A percentile compares a stretch with the other conserved stretches of the same genome.
These are phyloP conservation scores for Gossypium gossypioides DNA, from an alignment of 441 rosid species.

Conservation along the genomic window DNA sequence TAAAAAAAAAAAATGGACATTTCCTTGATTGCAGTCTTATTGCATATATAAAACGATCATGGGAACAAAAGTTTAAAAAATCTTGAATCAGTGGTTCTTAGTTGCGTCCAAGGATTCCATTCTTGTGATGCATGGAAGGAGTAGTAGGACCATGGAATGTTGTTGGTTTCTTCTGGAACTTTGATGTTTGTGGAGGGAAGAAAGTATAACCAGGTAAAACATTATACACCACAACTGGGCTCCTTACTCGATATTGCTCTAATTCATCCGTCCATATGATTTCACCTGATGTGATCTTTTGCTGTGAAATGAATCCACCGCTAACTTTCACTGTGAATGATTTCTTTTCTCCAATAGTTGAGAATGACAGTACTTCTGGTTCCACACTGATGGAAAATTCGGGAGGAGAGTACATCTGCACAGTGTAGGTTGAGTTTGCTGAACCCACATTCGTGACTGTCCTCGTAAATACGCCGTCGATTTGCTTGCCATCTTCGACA, in stretches of 20 bases:
- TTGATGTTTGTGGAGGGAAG: not conserved
- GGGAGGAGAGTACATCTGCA: not conserved
- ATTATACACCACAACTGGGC: conserved; percentile 26
- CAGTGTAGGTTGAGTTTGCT: conserved; percentile 25
- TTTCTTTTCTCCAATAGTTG: conserved; percentile 15
- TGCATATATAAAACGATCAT: no score
- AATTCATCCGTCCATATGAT: conserved; percentile 23
- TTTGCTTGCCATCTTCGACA: conserved; percentile 24
- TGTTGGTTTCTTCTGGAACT: not conserved
- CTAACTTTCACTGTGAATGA: conserved; percentile 14
- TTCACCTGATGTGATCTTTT: conserved; percentile 13
- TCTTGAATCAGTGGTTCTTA: not conserved
- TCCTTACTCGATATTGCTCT: conserved; percentile 12
- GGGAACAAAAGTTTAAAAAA: no score
- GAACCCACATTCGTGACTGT: conserved; percentile 39
- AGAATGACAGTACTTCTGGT: conserved; percentile 21
- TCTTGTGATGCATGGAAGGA: conserved; percentile 23
- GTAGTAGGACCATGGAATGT: conserved; percentile 19
- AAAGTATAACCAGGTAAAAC: conserved; percentile 15
- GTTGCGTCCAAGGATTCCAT: conserved; percentile 20
- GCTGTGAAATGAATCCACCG: conserved; percentile 15
- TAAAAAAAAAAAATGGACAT: no score
- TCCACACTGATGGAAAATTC: conserved; percentile 18
- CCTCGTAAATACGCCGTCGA: conserved; percentile 23
- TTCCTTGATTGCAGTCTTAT: no score